Evolutionary conservation across 768 basidiomycete genomes (phyloP).

Genomic region (Erythrobasidium yunnanense): DNA sequence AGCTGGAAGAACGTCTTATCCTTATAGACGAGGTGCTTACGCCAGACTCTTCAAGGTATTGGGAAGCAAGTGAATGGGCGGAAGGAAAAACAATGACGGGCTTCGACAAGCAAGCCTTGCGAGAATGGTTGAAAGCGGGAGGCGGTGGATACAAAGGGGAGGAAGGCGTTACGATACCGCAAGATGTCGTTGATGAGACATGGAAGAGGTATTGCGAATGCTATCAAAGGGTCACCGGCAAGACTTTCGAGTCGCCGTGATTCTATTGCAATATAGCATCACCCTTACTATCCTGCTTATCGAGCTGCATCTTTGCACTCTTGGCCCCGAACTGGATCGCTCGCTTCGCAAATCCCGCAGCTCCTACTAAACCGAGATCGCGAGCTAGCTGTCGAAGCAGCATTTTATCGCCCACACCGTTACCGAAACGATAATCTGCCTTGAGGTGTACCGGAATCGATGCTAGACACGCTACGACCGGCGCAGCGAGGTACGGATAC

Average conservation of each 20-base stretch:
- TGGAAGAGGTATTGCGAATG: constrained; percentile 69
- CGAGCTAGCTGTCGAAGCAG: constrained; percentile 61
- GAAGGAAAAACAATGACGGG: constrained; percentile 69
- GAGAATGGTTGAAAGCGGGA: constrained; percentile 67
- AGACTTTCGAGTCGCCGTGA: constrained; percentile 22
- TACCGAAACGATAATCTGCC: constrained; percentile 59
- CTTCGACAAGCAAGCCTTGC: constrained; percentile 92
- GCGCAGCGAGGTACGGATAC: constrained; percentile 54
- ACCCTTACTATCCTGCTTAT: constrained; percentile 25
- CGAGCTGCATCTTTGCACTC: constrained; percentile 37
- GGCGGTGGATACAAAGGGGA: constrained; percentile 58
- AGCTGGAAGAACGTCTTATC: constrained; percentile 50
- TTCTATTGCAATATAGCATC: neutral
- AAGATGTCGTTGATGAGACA: constrained; percentile 66
- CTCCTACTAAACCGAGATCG: constrained; percentile 63
- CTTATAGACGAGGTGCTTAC: constrained; percentile 95
- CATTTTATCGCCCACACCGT: constrained; percentile 83
- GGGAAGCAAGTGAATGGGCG: constrained; percentile 66
- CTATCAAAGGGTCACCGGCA: constrained; percentile 43
- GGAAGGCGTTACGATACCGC: constrained; percentile 67
- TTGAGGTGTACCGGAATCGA: constrained; percentile 67
- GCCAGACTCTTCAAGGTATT: constrained; percentile 93
- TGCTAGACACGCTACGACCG: constrained; percentile 31
- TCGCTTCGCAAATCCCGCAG: constrained; percentile 67
- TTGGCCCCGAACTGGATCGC: constrained; percentile 85